Evolutionary conservation across 2,329 filamentous ascomycete genomes (phyloP).

Genomic region (Trichoderma sp.): DNA sequence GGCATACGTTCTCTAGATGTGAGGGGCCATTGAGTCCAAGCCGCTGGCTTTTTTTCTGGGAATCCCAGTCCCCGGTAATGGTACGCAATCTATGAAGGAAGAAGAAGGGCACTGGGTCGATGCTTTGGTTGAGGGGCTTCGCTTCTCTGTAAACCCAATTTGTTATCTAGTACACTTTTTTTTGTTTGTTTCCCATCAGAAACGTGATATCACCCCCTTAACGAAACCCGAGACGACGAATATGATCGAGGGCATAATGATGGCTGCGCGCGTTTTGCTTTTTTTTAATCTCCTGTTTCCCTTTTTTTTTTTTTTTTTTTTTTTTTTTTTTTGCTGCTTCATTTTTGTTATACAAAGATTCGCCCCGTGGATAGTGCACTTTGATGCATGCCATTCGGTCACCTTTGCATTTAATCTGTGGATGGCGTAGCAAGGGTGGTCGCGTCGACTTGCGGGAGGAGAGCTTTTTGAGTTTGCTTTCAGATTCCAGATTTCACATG

Average conservation of each 20-base stretch:
- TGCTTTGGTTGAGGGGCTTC: slow-evolving; percentile 25
- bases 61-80: slow-evolving; percentile 21
- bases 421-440: slow-evolving; percentile 12
- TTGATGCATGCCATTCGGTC: slow-evolving; percentile 5
- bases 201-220: slow-evolving; percentile 18
- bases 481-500: not conserved
- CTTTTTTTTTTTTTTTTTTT: not conserved
- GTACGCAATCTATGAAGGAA: not conserved
- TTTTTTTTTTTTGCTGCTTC: not conserved
- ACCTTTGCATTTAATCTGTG: slow-evolving; percentile 13
- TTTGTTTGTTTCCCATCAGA: slow-evolving; percentile 22
- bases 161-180: slow-evolving; percentile 32
- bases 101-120: slow-evolving; percentile 13
- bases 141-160: slow-evolving; percentile 33
- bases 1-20: slow-evolving; percentile 48
- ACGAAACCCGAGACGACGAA: slow-evolving; percentile 24
- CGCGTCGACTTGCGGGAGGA: not conserved
- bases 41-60: slow-evolving; percentile 6
- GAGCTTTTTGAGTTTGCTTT: not conserved
- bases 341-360: slow-evolving; percentile 18
- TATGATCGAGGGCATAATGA: slow-evolving; percentile 23
- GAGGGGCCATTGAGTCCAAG: slow-evolving; percentile 23
- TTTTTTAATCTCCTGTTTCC: not conserved
- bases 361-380: slow-evolving; percentile 3
- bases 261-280: slow-evolving; percentile 5